Base-by-base conservation (phyloP, 768 basidiomycete genomes). In the Lactifluus hygrophoroides region DNA sequence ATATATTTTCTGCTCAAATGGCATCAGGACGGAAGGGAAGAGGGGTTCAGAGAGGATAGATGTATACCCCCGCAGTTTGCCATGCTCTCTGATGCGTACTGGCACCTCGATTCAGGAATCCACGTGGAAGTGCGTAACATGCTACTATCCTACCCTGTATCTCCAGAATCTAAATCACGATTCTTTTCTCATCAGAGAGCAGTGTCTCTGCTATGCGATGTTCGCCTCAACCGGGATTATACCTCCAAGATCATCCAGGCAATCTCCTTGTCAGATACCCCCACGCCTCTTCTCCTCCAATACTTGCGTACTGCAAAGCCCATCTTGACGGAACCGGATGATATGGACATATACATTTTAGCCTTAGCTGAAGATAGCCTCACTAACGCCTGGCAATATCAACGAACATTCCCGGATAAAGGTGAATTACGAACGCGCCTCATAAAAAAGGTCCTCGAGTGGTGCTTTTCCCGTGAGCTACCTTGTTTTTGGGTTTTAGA, bases 1-100 rank as follows among this genome's bases (percentile, higher is more conserved):
- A 73, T 90, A 1, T 93, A 90, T 71, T 91, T 84, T 67, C 72
- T 93, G 61, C 75, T 93, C 58, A 90, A 88, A 68, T 90, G 85
- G 85, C 81, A 86, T 58, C 75, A 79, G 65, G 86, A 90, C 67
- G 78, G 80, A 5, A 77, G 67, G 74, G 86, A 76, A 67, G 76
- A 61, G 65, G 69, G 59, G 75, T 88, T 74, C 71, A 73, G 67
- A 53, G 74, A 69, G 69, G 80, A 69, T n/a, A 72, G 78, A 28
- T 81, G 78, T 65, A 84, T 93, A 60, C 83, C 87, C 4, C 85
- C 88, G 3, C 90, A 90, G 65, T 91, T 90, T 66, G 75, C 78
- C 7, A 73, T 77, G 4, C 77, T 92, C 47, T 81, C 87, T n/a
- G 85, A 89, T 72, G 90, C 90, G 66, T 92, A 92, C 72, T 93